Conservation (phyloP, 768 basidiomycete genomes). For the Gelatoporia subvermispora region DNA sequence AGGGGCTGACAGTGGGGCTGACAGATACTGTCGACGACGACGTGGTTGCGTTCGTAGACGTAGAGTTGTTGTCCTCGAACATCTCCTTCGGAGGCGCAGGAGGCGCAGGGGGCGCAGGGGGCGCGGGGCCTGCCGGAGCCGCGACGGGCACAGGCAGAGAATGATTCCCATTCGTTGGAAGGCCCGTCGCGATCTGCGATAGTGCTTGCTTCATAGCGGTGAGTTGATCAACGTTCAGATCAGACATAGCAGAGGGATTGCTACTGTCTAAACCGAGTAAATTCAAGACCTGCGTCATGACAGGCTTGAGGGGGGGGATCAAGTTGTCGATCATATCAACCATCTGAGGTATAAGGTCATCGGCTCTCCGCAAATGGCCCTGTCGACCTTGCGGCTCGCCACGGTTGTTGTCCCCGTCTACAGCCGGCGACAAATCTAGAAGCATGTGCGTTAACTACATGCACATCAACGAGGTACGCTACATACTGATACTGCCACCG, state of each 20-base stretch:
- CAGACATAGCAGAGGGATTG: background rate
- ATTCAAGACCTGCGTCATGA: background rate
- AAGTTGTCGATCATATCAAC: slow-evolving; percentile 2
- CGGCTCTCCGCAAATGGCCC: no score
- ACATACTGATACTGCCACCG: background rate
- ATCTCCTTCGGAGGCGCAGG: background rate
- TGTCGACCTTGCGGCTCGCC: no score
- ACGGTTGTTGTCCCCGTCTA: no score
- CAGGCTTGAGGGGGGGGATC: background rate
- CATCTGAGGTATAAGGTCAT: no score
- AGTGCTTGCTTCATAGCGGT: background rate
- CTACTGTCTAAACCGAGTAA: background rate
- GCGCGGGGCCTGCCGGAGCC: background rate
- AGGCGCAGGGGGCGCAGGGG: background rate
- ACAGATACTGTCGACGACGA: no score
- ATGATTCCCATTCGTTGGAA: background rate
- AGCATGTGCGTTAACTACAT: no score
- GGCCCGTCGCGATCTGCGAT: background rate
- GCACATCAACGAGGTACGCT: background rate
- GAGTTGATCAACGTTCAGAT: background rate
- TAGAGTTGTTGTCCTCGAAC: background rate
- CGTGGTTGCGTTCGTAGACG: background rate
- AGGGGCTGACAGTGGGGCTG: no score
- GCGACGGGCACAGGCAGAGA: background rate
- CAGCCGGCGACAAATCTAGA: no score